Conservation (phyloP, 768 basidiomycete species). For the Hericium erinaceus region DNA sequence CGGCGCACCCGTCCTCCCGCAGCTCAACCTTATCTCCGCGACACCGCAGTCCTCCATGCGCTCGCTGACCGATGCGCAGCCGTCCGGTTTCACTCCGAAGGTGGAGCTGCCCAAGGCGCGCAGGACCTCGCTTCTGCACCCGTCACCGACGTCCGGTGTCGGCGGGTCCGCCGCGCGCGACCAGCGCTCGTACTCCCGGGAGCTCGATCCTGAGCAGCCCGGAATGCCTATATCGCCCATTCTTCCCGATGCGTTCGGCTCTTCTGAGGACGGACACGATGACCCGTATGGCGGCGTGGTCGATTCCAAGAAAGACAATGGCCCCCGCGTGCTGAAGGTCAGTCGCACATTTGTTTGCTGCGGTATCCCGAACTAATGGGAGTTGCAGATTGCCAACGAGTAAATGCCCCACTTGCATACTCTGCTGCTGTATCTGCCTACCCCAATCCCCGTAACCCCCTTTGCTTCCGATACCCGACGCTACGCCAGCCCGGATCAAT, state of each 20-base stretch:
- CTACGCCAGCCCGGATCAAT: not conserved
- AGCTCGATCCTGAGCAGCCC: slow-evolving; percentile 13
- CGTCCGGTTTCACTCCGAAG: not conserved
- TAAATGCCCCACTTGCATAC: not conserved
- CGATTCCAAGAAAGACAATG: not conserved
- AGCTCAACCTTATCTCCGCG: not conserved
- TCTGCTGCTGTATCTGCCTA: not conserved
- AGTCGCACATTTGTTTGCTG: not conserved
- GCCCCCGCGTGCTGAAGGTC: slow-evolving; percentile 9
- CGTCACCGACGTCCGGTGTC: not conserved
- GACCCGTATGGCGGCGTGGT: not conserved
- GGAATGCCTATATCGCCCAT: slow-evolving; percentile 8
- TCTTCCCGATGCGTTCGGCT: slow-evolving; percentile 18
- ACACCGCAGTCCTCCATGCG: slow-evolving; percentile 1
- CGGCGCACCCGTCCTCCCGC: not conserved
- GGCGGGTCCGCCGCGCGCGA: not conserved
- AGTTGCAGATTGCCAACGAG: slow-evolving; percentile 8
- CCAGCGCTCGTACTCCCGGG: slow-evolving; percentile 5
- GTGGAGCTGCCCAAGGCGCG: not conserved
- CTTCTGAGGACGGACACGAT: not conserved
- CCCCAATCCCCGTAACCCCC: not conserved
- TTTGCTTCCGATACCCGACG: not conserved
- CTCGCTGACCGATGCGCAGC: not conserved
- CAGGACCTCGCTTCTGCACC: not conserved
- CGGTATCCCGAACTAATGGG: not conserved